A percentile compares a stretch with the other conserved stretches of the same genome.
These are phyloP conservation scores for Thelephora terrestris DNA, from an alignment of 1,284 basidiomycete genomes.

Conservation along the genomic window DNA sequence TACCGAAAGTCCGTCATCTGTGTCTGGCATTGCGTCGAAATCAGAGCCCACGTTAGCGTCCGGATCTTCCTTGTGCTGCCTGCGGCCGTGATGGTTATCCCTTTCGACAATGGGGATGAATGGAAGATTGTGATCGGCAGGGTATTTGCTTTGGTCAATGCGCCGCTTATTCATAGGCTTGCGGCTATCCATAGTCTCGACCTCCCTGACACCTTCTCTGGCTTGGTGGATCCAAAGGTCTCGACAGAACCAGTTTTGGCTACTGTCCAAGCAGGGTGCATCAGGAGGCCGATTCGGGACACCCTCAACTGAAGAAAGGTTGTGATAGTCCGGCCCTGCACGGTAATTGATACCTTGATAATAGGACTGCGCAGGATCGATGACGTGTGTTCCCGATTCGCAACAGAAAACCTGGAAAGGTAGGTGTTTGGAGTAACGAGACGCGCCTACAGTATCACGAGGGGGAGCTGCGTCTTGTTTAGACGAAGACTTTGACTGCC, in stretches of 20 bases:
- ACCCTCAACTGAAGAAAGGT: conserved; percentile 51
- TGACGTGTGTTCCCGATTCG: conserved; percentile 89
- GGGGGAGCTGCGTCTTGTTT: conserved; percentile 79
- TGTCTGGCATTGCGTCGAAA: conserved; percentile 56
- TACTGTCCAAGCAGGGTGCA: conserved; percentile 84
- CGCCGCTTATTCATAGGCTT: conserved; percentile 23
- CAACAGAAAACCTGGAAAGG: conserved; percentile 98
- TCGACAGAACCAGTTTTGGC: conserved; percentile 92
- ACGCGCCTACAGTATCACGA: conserved; percentile 68
- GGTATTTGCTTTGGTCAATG: conserved; percentile 15
- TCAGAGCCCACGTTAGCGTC: conserved; percentile 82
- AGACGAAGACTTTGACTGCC: conserved; percentile 87
- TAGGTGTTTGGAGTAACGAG: conserved; percentile 80
- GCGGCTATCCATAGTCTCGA: conserved; percentile 20
- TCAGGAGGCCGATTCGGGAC: conserved; percentile 57
- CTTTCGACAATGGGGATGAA: conserved; percentile 14
- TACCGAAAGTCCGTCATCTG: conserved; percentile 8
- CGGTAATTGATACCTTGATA: conserved; percentile 82
- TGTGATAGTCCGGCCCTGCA: conserved; percentile 69
- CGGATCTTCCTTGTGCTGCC: conserved; percentile 34
- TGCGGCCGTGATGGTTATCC: conserved; percentile 11
- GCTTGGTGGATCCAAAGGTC: conserved; percentile 88
- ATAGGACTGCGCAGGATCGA: conserved; percentile 89
- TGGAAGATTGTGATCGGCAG: conserved; percentile 17
- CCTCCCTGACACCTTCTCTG: conserved; percentile 50